phyloP scores from a whole-genome alignment of 108 stramenopile genomes.

The Chaetoceros muelleri region DNA sequence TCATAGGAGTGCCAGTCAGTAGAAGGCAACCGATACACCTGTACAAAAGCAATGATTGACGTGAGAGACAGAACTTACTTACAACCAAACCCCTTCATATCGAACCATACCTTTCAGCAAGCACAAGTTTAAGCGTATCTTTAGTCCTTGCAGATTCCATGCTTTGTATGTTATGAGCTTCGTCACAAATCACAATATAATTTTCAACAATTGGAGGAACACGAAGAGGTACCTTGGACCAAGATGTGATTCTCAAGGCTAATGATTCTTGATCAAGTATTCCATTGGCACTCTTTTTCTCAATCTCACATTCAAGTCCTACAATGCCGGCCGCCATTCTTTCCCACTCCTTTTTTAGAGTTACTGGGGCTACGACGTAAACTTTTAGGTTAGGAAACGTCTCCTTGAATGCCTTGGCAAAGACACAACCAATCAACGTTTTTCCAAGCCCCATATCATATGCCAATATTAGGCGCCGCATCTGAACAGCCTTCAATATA shows the following conservation, averaged over 20 bases:
- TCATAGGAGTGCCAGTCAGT: conserved; percentile 86
- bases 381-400: conserved; percentile 43
- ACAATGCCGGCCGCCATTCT: conserved; percentile 50
- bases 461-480: conserved; percentile 71
- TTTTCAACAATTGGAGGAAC: conserved; percentile 18
- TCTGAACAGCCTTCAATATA: conserved; percentile 36
- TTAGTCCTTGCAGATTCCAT: conserved; percentile 48
- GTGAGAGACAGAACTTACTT: not conserved
- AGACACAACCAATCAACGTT: conserved; percentile 69
- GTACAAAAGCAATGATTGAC: not conserved
- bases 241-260: conserved; percentile 35
- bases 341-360: conserved; percentile 62
- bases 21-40: conserved; percentile 62
- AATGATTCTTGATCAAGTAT: conserved; percentile 2
- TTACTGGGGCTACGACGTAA: conserved; percentile 52
- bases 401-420: conserved; percentile 50
- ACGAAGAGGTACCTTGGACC: conserved; percentile 42
- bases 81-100: not conserved
- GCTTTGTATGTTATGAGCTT: conserved; percentile 75
- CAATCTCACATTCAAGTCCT: conserved; percentile 32
- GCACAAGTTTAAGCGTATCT: conserved; percentile 40
- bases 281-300: conserved; percentile 8
- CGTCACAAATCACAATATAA: conserved; percentile 61
- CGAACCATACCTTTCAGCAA: conserved; percentile 15
- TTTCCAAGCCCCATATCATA: conserved; percentile 72